phyloP scores from a whole-genome alignment of 202 grass and related monocot species.

The Elaeis oleifera region DNA sequence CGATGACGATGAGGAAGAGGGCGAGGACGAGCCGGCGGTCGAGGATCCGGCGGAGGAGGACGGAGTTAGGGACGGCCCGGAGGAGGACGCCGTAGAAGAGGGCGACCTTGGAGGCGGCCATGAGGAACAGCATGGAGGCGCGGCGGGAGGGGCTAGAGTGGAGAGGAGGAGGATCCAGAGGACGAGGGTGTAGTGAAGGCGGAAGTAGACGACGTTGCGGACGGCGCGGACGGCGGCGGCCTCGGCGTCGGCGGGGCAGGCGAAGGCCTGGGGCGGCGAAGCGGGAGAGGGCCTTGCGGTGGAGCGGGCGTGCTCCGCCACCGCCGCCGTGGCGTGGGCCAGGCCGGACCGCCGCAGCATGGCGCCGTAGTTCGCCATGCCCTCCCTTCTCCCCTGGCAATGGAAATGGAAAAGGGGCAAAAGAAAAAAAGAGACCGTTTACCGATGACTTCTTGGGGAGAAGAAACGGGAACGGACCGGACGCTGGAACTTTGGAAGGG shows the following conservation, averaged over 20 bases:
- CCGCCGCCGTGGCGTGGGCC: background rate
- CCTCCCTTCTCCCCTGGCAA: no score
- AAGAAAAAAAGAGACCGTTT: no score
- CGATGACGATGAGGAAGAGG: background rate
- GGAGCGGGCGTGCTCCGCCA: background rate
- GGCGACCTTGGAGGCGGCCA: conserved; percentile 6
- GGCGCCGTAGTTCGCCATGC: conserved; percentile 1
- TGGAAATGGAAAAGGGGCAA: no score
- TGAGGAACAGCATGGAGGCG: conserved; percentile 6
- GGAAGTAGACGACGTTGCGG: conserved; percentile 5
- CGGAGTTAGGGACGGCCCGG: background rate
- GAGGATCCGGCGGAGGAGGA: background rate
- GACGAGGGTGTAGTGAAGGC: background rate
- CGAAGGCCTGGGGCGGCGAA: conserved; percentile 2
- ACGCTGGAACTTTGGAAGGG: no score
- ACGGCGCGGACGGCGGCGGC: conserved; percentile 6
- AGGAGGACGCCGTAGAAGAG: conserved; percentile 6
- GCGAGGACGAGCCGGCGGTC: background rate
- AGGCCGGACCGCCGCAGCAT: background rate
- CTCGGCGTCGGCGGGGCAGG: background rate
- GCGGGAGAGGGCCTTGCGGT: conserved; percentile 5
- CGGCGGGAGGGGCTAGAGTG: background rate
- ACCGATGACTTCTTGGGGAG: no score
- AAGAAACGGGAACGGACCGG: no score
- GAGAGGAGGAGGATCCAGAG: conserved; percentile 2